A percentile compares a stretch with the other conserved stretches of the same genome.
phyloP scores from a whole-genome alignment of 305 asterid species.

The Plantago coronopus region DNA sequence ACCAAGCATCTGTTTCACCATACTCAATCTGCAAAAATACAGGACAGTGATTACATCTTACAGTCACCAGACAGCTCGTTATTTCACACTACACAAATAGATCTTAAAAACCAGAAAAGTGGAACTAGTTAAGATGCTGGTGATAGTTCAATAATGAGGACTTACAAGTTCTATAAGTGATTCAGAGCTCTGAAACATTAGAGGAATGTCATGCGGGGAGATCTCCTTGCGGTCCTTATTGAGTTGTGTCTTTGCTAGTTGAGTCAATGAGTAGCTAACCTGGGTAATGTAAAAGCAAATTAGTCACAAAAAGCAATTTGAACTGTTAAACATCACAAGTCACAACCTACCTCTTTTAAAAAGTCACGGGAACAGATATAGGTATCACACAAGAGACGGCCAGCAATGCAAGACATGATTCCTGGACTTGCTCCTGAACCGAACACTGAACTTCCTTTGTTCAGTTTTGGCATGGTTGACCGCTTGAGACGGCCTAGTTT shows the following conservation, averaged over 20 bases:
- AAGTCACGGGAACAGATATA: constrained; percentile 82
- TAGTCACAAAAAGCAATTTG: constrained; percentile 23
- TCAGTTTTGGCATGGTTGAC: constrained; percentile 83
- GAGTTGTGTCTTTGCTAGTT: constrained; percentile 81
- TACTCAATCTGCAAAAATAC: constrained; percentile 62
- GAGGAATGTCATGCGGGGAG: constrained; percentile 75
- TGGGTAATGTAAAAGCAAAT: constrained; percentile 35
- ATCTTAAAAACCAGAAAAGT: constrained; percentile 9
- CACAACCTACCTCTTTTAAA: constrained; percentile 68
- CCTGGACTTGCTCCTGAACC: constrained; percentile 97
- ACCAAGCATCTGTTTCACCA: constrained; percentile 98
- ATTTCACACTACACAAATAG: constrained; percentile 8
- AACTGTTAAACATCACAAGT: constrained; percentile 2
- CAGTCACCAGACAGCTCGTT: constrained; percentile 18
- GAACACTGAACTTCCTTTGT: constrained; percentile 67
- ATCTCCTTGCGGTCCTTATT: constrained; percentile 80
- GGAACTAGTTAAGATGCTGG: neutral
- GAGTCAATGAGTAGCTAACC: constrained; percentile 95
- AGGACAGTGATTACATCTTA: constrained; percentile 22
- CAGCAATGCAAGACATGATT: constrained; percentile 88
- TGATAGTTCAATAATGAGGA: constrained; percentile 27
- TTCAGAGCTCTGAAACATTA: constrained; percentile 75
- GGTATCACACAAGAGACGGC: constrained; percentile 96
- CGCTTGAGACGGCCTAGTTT: constrained; percentile 96
- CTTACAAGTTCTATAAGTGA: constrained; percentile 84